A percentile compares a stretch with the other conserved stretches of the same genome.
Conservation (phyloP, 495 filamentous ascomycete species). For the Hypoxylon cercidicola region DNA sequence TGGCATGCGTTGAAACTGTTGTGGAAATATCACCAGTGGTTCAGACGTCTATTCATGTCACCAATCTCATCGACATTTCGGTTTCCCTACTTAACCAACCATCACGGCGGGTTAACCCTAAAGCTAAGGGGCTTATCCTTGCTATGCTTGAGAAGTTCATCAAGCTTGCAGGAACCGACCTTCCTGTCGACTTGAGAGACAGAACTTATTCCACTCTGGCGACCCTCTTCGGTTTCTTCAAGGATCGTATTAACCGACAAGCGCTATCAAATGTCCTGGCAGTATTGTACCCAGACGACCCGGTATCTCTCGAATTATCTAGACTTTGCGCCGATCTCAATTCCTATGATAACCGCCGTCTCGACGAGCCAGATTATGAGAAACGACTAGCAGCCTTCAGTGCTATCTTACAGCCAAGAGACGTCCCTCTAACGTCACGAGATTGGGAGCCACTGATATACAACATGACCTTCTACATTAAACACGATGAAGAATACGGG, state of each 20-base stretch:
- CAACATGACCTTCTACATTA: constrained; percentile 90
- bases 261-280: constrained; percentile 75
- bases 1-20: constrained; percentile 79
- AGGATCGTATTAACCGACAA: constrained; percentile 76
- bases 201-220: constrained; percentile 71
- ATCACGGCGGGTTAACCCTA: constrained; percentile 78
- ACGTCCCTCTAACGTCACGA: constrained; percentile 66
- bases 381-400: constrained; percentile 81
- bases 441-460: constrained; percentile 92
- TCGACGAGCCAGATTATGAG: constrained; percentile 90
- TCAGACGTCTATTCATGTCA: constrained; percentile 72
- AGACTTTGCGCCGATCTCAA: constrained; percentile 82
- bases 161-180: constrained; percentile 65
- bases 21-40: constrained; percentile 80
- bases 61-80: constrained; percentile 76
- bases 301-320: constrained; percentile 70
- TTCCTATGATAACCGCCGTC: constrained; percentile 69
- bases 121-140: constrained; percentile 82
- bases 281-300: constrained; percentile 72
- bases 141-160: constrained; percentile 80
- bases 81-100: constrained; percentile 87
- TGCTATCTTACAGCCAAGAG: constrained; percentile 68
- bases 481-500: constrained; percentile 86
- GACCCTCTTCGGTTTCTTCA: constrained; percentile 87
- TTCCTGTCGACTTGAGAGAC: constrained; percentile 65